Evolutionary conservation across 257 asterid species (phyloP).

Genomic region (Marsdenia floribunda): DNA sequence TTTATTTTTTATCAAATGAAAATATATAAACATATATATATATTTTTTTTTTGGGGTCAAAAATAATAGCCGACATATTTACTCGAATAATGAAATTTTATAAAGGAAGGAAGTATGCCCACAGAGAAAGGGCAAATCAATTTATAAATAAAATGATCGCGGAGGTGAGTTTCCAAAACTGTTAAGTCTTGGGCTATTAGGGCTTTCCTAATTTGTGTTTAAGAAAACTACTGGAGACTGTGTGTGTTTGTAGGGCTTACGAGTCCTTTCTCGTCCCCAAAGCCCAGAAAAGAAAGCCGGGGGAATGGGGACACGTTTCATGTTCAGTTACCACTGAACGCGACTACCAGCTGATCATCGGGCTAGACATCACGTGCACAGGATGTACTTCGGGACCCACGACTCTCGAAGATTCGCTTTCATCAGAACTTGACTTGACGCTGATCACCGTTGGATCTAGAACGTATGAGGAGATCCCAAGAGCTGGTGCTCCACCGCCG

Average conservation of each 20-base stretch:
- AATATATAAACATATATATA: too few relatives aligned
- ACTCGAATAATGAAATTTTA: too few relatives aligned
- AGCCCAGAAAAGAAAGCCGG: background rate
- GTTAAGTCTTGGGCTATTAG: background rate
- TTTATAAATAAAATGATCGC: background rate
- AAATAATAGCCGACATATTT: too few relatives aligned
- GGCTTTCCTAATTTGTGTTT: background rate
- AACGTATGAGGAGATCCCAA: constrained; percentile 18
- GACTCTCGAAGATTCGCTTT: constrained; percentile 36
- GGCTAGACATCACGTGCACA: constrained; percentile 11
- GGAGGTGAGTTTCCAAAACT: background rate
- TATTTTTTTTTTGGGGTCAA: too few relatives aligned
- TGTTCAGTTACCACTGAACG: background rate
- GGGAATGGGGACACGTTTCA: constrained; percentile 29
- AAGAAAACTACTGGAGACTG: too few relatives aligned
- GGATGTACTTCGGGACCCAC: constrained; percentile 16
- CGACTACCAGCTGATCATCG: constrained; percentile 14
- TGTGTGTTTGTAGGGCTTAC: background rate
- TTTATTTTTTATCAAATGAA: too few relatives aligned
- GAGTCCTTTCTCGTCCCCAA: background rate
- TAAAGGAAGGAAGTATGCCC: background rate
- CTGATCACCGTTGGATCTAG: constrained; percentile 39
- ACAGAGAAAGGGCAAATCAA: background rate
- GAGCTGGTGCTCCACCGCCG: constrained; percentile 28
- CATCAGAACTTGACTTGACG: constrained; percentile 22